Conservation (phyloP, 345 rosid genomes). For the Salix arbutifolia region DNA sequence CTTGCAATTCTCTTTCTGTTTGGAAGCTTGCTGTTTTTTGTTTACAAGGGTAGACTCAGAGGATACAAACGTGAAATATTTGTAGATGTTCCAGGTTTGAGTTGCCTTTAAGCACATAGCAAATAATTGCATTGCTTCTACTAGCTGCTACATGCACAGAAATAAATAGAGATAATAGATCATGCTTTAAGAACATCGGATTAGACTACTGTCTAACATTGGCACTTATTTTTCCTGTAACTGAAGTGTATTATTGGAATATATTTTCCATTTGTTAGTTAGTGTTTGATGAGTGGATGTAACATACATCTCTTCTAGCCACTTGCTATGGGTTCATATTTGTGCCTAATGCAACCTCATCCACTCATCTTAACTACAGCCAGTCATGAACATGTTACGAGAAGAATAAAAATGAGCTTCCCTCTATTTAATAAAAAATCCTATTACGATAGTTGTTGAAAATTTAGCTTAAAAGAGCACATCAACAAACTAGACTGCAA, state of each 20-base stretch:
- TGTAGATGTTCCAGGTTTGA: constrained; percentile 90
- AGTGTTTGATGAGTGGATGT: not conserved
- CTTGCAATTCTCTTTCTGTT: constrained; percentile 41
- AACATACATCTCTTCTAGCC: not conserved
- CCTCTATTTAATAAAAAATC: not conserved
- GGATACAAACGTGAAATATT: constrained; percentile 70
- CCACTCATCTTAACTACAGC: not conserved
- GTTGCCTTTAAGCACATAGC: constrained; percentile 7
- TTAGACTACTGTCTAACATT: not conserved
- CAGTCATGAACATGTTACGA: not conserved
- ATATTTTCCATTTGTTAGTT: not conserved
- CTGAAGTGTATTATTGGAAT: not conserved
- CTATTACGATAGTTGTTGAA: not conserved
- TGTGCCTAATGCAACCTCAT: not conserved
- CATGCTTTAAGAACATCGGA: not conserved
- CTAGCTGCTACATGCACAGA: not conserved
- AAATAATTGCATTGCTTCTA: not conserved
- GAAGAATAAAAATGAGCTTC: not conserved
- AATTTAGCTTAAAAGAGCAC: not conserved
- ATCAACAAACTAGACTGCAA: not conserved
- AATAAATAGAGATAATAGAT: not conserved
- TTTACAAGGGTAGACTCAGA: constrained; percentile 58
- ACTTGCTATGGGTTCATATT: not conserved
- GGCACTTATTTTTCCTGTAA: not conserved
- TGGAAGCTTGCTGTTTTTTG: constrained; percentile 48